Percentiles rank a stretch among this genome's conserved stretches.
phyloP scores from a whole-genome alignment of 805 yeast species.

The Sugiyamaella chiloensis region DNA sequence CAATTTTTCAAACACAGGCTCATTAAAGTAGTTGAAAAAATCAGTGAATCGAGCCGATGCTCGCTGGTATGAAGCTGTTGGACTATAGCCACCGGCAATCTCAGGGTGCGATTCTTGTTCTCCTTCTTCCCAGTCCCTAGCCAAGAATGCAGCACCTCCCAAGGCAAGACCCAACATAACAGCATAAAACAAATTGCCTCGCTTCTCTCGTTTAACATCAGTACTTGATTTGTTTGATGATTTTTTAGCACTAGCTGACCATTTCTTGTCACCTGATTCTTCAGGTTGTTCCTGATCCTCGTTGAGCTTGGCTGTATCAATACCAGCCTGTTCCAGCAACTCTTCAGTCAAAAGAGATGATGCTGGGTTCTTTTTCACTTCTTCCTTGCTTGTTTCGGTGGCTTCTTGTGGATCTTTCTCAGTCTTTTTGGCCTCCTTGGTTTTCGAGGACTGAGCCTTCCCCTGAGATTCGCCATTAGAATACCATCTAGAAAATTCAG shows the following conservation, averaged over 20 bases:
- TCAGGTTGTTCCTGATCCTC: neutral
- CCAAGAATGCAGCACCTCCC: conserved; percentile 60
- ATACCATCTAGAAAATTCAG: too few species aligned
- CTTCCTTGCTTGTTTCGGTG: neutral
- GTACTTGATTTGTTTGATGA: conserved; percentile 36
- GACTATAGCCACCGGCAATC: conserved; percentile 65
- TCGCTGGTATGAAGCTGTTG: conserved; percentile 63
- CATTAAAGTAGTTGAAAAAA: conserved; percentile 78
- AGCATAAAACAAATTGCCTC: conserved; percentile 71
- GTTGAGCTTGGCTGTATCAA: conserved; percentile 42
- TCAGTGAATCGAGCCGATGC: conserved; percentile 68
- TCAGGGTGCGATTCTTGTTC: conserved; percentile 55
- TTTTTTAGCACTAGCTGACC: conserved; percentile 49
- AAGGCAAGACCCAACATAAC: conserved; percentile 46
- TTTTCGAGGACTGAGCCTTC: too few species aligned
- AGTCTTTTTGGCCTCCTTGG: conserved; percentile 3
- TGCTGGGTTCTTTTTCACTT: conserved; percentile 1
- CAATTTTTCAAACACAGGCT: conserved; percentile 89
- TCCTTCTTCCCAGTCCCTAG: conserved; percentile 80
- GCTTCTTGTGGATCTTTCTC: neutral
- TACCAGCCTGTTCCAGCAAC: conserved; percentile 77
- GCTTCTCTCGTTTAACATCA: conserved; percentile 66
- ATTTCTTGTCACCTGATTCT: conserved; percentile 36
- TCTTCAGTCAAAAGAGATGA: conserved; percentile 72
- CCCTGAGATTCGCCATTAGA: too few species aligned